phyloP scores from a whole-genome alignment of 805 yeast species.

The Zygotorulaspora chibaensis region DNA sequence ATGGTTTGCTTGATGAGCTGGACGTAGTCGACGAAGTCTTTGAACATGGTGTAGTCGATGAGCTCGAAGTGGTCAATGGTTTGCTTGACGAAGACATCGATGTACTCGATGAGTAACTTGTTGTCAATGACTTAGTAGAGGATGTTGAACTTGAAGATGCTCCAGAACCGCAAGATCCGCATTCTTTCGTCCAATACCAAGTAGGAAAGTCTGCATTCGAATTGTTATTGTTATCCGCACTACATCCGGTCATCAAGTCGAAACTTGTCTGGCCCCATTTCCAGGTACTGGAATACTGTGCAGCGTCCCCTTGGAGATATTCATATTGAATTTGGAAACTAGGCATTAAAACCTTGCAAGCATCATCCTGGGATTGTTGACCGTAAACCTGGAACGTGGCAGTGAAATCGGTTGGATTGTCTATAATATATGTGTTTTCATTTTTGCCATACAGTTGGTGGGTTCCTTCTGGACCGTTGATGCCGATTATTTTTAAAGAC shows the following conservation, averaged over 20 bases:
- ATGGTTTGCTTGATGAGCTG: not conserved
- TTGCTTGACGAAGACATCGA: constrained; percentile 1
- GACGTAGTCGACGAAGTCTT: constrained; percentile 2
- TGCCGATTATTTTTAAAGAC: constrained; percentile 28
- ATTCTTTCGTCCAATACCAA: constrained; percentile 21
- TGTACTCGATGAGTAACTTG: constrained; percentile 6
- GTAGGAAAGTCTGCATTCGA: constrained; percentile 30
- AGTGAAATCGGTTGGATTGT: constrained; percentile 28
- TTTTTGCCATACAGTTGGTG: constrained; percentile 27
- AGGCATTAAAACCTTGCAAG: constrained; percentile 22
- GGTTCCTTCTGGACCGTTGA: constrained; percentile 27
- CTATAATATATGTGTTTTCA: constrained; percentile 17
- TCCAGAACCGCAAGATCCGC: constrained; percentile 6
- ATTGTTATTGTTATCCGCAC: constrained; percentile 26
- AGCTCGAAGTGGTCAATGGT: not conserved
- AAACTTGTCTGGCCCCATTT: constrained; percentile 13
- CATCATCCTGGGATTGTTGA: constrained; percentile 6
- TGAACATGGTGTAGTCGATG: constrained; percentile 1
- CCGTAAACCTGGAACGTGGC: constrained; percentile 28
- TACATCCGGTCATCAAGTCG: constrained; percentile 30
- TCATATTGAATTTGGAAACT: constrained; percentile 33
- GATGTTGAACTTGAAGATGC: constrained; percentile 1
- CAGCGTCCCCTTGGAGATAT: constrained; percentile 28
- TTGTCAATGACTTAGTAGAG: too few relatives aligned
- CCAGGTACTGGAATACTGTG: constrained; percentile 8